Evolutionary conservation across 2,329 filamentous ascomycete genomes (phyloP).

Genomic region (Penicillium sp.): DNA sequence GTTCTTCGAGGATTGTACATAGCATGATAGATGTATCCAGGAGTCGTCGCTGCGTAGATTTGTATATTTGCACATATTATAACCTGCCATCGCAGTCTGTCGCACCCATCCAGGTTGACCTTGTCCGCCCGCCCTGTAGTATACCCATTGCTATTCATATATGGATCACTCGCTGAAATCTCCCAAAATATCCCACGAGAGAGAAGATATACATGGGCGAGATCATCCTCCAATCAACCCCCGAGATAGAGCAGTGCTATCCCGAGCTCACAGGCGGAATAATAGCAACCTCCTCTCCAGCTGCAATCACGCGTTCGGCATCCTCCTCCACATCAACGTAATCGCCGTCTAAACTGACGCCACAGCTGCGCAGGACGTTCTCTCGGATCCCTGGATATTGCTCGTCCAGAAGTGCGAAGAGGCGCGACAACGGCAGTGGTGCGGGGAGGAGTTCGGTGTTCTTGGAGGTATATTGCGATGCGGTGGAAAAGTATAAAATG

Average conservation of each 20-base stretch:
- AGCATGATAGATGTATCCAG: no score
- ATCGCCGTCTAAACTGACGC: slow-evolving; percentile 44
- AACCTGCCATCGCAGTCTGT: no score
- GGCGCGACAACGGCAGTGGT: slow-evolving; percentile 37
- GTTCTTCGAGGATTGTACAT: no score
- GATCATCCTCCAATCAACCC: no score
- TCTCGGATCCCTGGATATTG: slow-evolving; percentile 43
- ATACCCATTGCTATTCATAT: no score
- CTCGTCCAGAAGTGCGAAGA: slow-evolving; percentile 41
- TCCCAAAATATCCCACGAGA: no score
- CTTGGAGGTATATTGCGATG: slow-evolving; percentile 42
- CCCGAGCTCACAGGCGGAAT: slow-evolving; percentile 51
- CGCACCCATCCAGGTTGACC: no score
- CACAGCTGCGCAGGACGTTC: slow-evolving; percentile 41
- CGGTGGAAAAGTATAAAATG: slow-evolving; percentile 48
- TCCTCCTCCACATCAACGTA: slow-evolving; percentile 42
- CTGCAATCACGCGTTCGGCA: slow-evolving; percentile 29
- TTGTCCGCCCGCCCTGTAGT: no score
- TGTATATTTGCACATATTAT: no score
- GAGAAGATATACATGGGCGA: no score
- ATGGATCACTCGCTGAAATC: no score
- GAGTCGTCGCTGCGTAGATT: no score
- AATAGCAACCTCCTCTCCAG: slow-evolving; percentile 46
- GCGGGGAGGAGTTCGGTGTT: slow-evolving; percentile 42
- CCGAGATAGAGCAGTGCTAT: slow-evolving; percentile 17